These are phyloP conservation scores for Dactylellina drechsleri DNA, from an alignment of 2,329 filamentous ascomycete genomes.

Conservation along the genomic window DNA sequence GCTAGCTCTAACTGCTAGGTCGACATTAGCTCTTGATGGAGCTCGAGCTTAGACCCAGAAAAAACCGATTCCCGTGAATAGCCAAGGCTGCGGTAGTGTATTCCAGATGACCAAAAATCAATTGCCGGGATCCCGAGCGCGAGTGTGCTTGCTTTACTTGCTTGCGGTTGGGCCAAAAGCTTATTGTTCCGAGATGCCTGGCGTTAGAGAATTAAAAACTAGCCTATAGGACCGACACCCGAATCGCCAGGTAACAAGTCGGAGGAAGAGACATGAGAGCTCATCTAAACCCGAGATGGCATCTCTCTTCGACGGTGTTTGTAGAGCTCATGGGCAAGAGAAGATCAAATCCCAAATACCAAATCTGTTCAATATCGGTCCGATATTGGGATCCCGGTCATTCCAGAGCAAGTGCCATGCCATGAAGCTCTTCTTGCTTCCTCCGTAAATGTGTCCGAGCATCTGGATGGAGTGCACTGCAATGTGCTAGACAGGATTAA, in stretches of 20 bases:
- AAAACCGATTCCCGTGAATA: constrained; percentile 30
- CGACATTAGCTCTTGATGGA: constrained; percentile 6
- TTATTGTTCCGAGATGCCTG: constrained; percentile 24
- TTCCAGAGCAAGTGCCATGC: neutral
- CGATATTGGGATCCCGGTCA: constrained; percentile 13
- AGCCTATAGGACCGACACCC: constrained; percentile 52
- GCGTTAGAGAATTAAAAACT: constrained; percentile 15
- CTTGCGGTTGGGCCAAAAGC: neutral
- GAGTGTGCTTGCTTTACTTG: neutral
- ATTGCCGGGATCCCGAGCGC: constrained; percentile 46
- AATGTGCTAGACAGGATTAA: constrained; percentile 29
- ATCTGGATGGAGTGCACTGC: neutral
- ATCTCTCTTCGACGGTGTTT: constrained; percentile 11
- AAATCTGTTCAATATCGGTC: constrained; percentile 10
- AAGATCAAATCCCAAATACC: constrained; percentile 8
- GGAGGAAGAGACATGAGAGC: constrained; percentile 12
- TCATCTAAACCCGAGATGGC: constrained; percentile 39
- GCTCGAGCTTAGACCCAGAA: constrained; percentile 27
- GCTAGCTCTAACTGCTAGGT: neutral
- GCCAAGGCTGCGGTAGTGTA: constrained; percentile 29
- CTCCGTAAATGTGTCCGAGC: constrained; percentile 16
- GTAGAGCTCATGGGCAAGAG: too few species aligned
- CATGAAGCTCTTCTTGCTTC: constrained; percentile 10
- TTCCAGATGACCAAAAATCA: constrained; percentile 32
- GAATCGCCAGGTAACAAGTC: constrained; percentile 19